phyloP scores from a whole-genome alignment of 1,139 yeast genomes.

The Kluyveromyces marxianus region DNA sequence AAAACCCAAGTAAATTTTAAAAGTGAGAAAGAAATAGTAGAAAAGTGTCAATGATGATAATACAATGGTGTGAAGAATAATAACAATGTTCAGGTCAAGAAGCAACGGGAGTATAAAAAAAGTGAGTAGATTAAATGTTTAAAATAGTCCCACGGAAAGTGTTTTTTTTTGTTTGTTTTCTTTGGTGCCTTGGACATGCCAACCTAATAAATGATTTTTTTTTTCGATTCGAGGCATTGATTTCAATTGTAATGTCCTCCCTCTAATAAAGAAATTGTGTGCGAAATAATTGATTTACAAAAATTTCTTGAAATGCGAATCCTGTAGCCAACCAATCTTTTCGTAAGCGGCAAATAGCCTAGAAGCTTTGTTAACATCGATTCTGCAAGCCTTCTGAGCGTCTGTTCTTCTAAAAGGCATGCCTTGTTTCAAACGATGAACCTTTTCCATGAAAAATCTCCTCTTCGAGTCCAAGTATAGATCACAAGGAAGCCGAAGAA shows the following conservation, averaged over 20 bases:
- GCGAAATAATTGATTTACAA: conserved; percentile 21
- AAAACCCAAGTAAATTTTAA: too few relatives aligned
- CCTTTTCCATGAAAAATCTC: conserved; percentile 83
- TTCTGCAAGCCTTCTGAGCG: conserved; percentile 94
- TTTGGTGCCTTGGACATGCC: too few relatives aligned
- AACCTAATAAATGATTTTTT: too few relatives aligned
- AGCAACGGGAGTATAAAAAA: conserved; percentile 26
- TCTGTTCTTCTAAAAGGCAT: conserved; percentile 93
- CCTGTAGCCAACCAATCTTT: conserved; percentile 91
- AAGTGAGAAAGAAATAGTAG: too few relatives aligned
- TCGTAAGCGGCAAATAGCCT: conserved; percentile 89
- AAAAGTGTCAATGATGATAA: too few relatives aligned
- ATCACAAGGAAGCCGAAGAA: conserved; percentile 79
- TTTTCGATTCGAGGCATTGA: too few relatives aligned
- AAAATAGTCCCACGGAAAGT: neutral
- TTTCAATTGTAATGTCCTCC: too few relatives aligned
- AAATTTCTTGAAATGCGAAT: conserved; percentile 56
- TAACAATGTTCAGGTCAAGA: neutral
- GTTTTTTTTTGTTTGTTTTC: neutral
- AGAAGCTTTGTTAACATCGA: conserved; percentile 94
- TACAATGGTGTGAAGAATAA: too few relatives aligned
- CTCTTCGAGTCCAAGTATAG: conserved; percentile 88
- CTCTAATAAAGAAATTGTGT: neutral
- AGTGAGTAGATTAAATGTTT: conserved; percentile 1
- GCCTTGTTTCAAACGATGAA: conserved; percentile 61